Base-by-base conservation (phyloP, 345 rosid species). In the Gossypium australe region DNA sequence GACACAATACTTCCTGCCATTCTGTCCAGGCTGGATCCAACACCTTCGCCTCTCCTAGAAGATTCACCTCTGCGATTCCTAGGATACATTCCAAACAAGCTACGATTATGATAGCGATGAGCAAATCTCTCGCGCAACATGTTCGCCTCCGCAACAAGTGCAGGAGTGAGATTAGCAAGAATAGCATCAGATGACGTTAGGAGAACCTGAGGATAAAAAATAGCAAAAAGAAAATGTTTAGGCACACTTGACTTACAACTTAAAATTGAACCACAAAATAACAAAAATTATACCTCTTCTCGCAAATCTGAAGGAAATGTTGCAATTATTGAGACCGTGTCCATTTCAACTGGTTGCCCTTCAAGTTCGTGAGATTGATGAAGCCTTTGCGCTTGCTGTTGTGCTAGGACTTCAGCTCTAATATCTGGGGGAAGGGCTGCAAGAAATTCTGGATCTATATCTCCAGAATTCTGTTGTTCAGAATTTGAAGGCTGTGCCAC, bases 261-360 rank as follows among this genome's bases (percentile, higher is more conserved):
- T 20, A 41, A 41, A 8, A 72, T 61, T n/a, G 41, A 56, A 67
- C 72, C 49, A 73, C 11, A 63, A 10, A 7, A 62, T 17, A 61
- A 51, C 7, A 60, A 73, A 45, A 13, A 78, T 57, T 57, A 57
- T 84, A 91, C 97, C 97, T 94, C 98, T 87, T 94, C 98, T 58
- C 98, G 90, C 80, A 94, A 78, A 55, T 94, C 98, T 34, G 97
- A 89, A 65, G 98, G 97, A 87, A 94, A 94, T 11, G 98, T 92
- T 25, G 98, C 97, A 79, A 94, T 92, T 72, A 94, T 94, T 71
- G 98, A 94, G 65, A 94, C 98, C 0, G 98, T 89, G 83, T 94
- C 98, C 98, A 94, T 94, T 87, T 94, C 98, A 76, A 94, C 98
- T 1, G 98, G 98, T 85, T 94, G 97, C 52, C 98, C 98, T 88